Base-by-base conservation (phyloP, 306 rosid genomes). In the Adenanthera pavonina region DNA sequence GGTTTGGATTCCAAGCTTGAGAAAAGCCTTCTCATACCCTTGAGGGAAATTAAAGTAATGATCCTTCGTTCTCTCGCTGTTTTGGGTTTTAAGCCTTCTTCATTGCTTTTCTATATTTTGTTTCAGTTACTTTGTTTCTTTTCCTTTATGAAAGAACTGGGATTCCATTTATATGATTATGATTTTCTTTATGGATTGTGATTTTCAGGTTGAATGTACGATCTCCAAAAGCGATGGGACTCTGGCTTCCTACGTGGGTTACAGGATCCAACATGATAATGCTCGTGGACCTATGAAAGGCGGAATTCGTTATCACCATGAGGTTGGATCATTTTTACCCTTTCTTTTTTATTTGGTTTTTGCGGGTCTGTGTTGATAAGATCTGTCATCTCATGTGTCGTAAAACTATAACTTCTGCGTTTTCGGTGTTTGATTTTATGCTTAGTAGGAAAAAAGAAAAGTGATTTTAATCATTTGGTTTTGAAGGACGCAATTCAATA, bases 261-360 rank as follows among this genome's bases (percentile, higher is more conserved):
- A 89, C 44, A 89, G 97, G 83, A 78, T 92, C 66, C 97, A 92
- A 62, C 97, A 92, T 77, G 97, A 92, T 81, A 92, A 92, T 85
- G 92, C 97, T 80, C 93, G 93, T 65, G 97, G 97, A 40, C 97
- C 97, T 11, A 92, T 92, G 97, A 92, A 90, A 72, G 97, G 97
- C 38, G 97, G 97, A 56, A 90, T 89, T 65, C 92, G 93, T 20
- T 92, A 89, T 83, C 97, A 90, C 62, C 97, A 92, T 10, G 93
- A 92, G 94, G 97, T 91, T 59, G 12, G 92, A 89, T 67, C 15
- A 56, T 61, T 16, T 40, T 0, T 30, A 40, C 4, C 30, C 30
- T 25, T 25, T 25, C 38, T 78, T 17, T 30, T 41, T 25, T 57
- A 30, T 36, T 53, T 69, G 52, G 0, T 12, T 41, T 30, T 2